phyloP scores from a whole-genome alignment of 805 yeast genomes.

The Lipomyces yamadae region DNA sequence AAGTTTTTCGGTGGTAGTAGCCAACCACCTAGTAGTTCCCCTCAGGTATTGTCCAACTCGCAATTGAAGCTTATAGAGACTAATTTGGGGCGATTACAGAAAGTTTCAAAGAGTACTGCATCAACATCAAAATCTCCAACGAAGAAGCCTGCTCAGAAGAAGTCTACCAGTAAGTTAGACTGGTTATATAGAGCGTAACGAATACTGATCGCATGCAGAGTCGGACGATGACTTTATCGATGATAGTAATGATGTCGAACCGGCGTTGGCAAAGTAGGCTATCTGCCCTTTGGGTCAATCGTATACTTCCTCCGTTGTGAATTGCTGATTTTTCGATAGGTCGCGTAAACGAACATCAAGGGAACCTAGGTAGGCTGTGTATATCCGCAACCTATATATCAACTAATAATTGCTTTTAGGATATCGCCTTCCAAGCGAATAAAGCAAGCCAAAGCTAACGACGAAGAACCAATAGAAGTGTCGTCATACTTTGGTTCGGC shows the following conservation, averaged over 20 bases:
- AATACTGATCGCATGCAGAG: not conserved
- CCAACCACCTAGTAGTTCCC: not conserved
- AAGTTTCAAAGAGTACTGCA: not conserved
- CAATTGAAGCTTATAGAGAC: not conserved
- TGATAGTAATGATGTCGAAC: constrained; percentile 1
- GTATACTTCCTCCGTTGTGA: not conserved
- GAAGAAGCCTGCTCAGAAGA: constrained; percentile 1
- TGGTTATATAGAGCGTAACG: not conserved
- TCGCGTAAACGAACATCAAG: not conserved
- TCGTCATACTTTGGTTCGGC: constrained; percentile 7
- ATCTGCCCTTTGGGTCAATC: not conserved
- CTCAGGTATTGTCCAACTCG: not conserved
- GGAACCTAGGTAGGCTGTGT: not conserved
- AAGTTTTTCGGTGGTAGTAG: constrained; percentile 7
- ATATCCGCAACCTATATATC: not conserved
- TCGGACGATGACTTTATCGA: constrained; percentile 1
- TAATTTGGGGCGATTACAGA: not conserved
- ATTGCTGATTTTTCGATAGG: not conserved
- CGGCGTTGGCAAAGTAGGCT: not conserved
- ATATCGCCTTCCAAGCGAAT: not conserved
- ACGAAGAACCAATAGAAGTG: not conserved
- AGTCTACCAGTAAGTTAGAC: not conserved
- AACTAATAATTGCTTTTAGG: not conserved
- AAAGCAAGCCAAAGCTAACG: not conserved
- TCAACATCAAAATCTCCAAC: not conserved